These are phyloP conservation scores for Colletotrichum musicola DNA, from an alignment of 2,329 filamentous ascomycete species.

Conservation along the genomic window DNA sequence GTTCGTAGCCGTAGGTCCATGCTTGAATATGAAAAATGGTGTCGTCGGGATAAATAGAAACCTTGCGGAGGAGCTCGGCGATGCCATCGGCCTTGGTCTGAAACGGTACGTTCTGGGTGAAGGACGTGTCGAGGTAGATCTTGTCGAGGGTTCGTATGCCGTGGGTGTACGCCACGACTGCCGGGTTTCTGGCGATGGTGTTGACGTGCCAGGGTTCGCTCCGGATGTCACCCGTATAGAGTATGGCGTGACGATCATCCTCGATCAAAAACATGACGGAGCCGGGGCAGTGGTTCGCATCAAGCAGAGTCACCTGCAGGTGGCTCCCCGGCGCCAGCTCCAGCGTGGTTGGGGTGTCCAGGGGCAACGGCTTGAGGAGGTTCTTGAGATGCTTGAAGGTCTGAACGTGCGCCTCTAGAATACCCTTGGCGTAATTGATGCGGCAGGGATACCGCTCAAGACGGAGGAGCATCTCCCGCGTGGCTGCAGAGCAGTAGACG, in stretches of 20 bases:
- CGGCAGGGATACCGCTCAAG: slow-evolving; percentile 84
- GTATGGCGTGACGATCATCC: slow-evolving; percentile 75
- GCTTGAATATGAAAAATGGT: slow-evolving; percentile 87
- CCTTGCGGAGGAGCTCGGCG: slow-evolving; percentile 76
- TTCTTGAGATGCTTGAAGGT: slow-evolving; percentile 82
- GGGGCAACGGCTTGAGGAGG: slow-evolving; percentile 83
- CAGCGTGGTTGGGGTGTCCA: slow-evolving; percentile 82
- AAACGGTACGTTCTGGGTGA: slow-evolving; percentile 62
- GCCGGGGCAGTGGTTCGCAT: slow-evolving; percentile 93
- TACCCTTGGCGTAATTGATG: slow-evolving; percentile 83
- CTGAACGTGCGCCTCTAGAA: slow-evolving; percentile 79
- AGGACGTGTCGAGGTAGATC: slow-evolving; percentile 92
- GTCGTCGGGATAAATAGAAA: slow-evolving; percentile 75
- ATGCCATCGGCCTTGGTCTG: slow-evolving; percentile 81
- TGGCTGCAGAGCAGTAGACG: slow-evolving; percentile 90
- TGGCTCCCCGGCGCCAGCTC: slow-evolving; percentile 76
- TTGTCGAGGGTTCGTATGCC: slow-evolving; percentile 78
- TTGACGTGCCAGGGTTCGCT: slow-evolving; percentile 91
- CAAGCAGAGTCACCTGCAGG: slow-evolving; percentile 86
- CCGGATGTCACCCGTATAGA: slow-evolving; percentile 92
- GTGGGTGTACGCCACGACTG: slow-evolving; percentile 79
- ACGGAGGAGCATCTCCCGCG: slow-evolving; percentile 82
- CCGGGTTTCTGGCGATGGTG: slow-evolving; percentile 76
- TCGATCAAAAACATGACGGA: slow-evolving; percentile 95
- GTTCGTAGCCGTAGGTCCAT: slow-evolving; percentile 93